These are phyloP conservation scores for Thraustotheca clavata DNA, from an alignment of 352 stramenopile genomes.

Conservation along the genomic window DNA sequence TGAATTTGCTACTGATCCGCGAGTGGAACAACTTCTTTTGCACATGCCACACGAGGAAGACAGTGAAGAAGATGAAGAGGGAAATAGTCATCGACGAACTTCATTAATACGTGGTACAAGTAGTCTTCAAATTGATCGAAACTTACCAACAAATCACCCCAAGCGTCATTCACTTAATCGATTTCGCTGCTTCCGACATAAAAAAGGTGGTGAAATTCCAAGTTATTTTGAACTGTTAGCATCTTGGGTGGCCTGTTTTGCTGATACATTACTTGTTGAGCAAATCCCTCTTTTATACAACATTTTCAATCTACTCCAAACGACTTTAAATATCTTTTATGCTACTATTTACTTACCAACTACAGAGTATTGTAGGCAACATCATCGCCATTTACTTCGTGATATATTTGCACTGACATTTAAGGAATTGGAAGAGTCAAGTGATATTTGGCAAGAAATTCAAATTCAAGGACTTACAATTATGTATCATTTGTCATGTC, in stretches of 20 bases:
- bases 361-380: neutral
- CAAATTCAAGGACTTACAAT: slow-evolving; percentile 1
- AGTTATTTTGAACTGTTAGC: slow-evolving; percentile 12
- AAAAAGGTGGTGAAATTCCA: neutral
- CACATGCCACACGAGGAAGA: neutral
- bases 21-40: neutral
- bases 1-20: neutral
- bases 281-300: neutral
- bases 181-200: slow-evolving; percentile 13
- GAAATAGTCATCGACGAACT: neutral
- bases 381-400: neutral
- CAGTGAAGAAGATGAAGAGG: neutral
- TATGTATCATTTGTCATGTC: neutral
- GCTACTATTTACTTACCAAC: slow-evolving; percentile 7
- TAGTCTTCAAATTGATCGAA: neutral
- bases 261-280: neutral
- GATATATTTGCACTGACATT: neutral
- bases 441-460: neutral
- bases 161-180: slow-evolving; percentile 8
- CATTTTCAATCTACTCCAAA: neutral
- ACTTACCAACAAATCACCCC: neutral
- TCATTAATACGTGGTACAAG: neutral
- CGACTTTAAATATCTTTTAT: slow-evolving; percentile 1
- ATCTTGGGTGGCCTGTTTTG: neutral
- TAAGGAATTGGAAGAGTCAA: neutral